Evolutionary conservation across 2,329 filamentous ascomycete genomes (phyloP).

Genomic region (Corynespora cassiicola): DNA sequence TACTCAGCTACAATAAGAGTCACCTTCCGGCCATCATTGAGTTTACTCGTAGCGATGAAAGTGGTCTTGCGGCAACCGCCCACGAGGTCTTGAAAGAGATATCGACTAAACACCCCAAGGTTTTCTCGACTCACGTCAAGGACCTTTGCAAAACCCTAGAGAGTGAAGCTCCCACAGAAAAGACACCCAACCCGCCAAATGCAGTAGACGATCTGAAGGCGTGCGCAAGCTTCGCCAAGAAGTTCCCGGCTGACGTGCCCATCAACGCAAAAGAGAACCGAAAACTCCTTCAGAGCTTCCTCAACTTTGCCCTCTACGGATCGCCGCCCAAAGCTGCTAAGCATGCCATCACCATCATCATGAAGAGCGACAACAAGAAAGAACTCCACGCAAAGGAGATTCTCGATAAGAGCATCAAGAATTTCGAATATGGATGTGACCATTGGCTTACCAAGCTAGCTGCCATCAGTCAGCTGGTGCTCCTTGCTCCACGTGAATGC

Average conservation of each 20-base stretch:
- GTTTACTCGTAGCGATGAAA: slow-evolving; percentile 82
- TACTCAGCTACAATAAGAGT: slow-evolving; percentile 91
- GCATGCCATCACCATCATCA: slow-evolving; percentile 89
- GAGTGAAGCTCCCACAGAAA: slow-evolving; percentile 76
- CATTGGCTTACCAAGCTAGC: slow-evolving; percentile 78
- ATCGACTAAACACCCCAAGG: slow-evolving; percentile 83
- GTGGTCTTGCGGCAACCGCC: slow-evolving; percentile 77
- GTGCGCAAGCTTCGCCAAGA: slow-evolving; percentile 88
- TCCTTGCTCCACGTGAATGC: slow-evolving; percentile 75
- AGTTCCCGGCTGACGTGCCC: slow-evolving; percentile 83
- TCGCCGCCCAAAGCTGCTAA: slow-evolving; percentile 84
- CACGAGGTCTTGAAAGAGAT: slow-evolving; percentile 93
- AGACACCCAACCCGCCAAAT: slow-evolving; percentile 70
- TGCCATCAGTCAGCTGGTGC: slow-evolving; percentile 75
- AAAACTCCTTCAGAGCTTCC: slow-evolving; percentile 80
- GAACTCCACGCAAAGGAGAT: slow-evolving; percentile 87
- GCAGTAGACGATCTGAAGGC: slow-evolving; percentile 94
- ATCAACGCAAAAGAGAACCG: slow-evolving; percentile 64
- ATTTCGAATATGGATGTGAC: slow-evolving; percentile 74
- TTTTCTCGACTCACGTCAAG: slow-evolving; percentile 91
- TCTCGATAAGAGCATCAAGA: slow-evolving; percentile 75
- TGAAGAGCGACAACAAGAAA: slow-evolving; percentile 77
- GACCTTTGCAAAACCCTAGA: slow-evolving; percentile 88
- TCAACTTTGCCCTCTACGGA: slow-evolving; percentile 83
- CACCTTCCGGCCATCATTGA: slow-evolving; percentile 91